These are phyloP conservation scores for Citrus reticulata DNA, from an alignment of 345 rosid genomes.

Conservation along the genomic window DNA sequence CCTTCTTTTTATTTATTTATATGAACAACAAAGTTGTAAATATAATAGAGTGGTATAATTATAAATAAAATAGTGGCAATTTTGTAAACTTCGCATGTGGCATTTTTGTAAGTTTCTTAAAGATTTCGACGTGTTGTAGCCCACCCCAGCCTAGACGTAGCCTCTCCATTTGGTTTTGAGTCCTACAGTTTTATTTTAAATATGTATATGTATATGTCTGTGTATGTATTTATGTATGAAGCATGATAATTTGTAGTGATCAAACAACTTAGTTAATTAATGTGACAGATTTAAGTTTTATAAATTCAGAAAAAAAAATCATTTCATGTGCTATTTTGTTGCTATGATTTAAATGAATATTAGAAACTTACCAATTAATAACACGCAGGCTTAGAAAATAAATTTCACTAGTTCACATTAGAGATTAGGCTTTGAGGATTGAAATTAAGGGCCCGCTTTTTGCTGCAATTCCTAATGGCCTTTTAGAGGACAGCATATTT, in stretches of 20 bases:
- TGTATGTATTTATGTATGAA: not conserved
- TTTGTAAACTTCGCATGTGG: too few species aligned
- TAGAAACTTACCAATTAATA: too few species aligned
- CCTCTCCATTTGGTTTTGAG: not conserved
- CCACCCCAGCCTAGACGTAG: too few species aligned
- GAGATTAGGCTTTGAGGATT: not conserved
- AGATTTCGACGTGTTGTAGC: too few species aligned
- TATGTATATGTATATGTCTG: too few species aligned
- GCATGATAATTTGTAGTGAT: not conserved
- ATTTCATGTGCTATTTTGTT: not conserved
- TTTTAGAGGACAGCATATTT: too few species aligned
- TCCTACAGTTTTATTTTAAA: not conserved
- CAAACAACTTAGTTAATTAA: not conserved
- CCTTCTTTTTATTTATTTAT: too few species aligned
- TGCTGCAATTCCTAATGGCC: not conserved
- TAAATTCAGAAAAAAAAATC: not conserved
- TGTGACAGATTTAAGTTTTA: not conserved
- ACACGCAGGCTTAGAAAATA: not conserved
- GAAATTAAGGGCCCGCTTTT: not conserved
- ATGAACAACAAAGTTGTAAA: too few species aligned
- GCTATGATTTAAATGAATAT: not conserved
- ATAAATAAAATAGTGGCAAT: too few species aligned
- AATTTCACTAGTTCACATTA: not conserved
- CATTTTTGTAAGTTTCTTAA: too few species aligned
- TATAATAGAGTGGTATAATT: too few species aligned